Conservation (phyloP, 2,329 filamentous ascomycete genomes). For the Aspergillus sp. region DNA sequence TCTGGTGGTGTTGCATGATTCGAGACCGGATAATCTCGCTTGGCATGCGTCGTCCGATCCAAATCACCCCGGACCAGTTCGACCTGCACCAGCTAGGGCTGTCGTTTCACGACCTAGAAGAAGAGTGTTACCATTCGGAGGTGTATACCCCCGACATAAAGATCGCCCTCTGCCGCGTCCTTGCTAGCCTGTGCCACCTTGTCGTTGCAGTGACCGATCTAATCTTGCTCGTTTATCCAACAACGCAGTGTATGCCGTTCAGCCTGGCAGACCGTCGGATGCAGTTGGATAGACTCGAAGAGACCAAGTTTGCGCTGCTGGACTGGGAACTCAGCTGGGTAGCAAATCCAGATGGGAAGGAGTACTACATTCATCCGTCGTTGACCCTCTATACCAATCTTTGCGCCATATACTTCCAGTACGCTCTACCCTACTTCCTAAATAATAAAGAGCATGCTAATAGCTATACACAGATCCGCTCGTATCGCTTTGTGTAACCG, state of each 20-base stretch:
- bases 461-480: constrained; percentile 2
- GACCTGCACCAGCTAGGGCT: constrained; percentile 9
- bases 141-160: constrained; percentile 13
- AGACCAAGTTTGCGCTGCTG: constrained; percentile 9
- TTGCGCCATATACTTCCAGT: constrained; percentile 15
- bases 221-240: constrained; percentile 12
- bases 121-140: constrained; percentile 12
- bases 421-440: not conserved
- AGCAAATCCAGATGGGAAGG: constrained; percentile 11
- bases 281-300: constrained; percentile 9
- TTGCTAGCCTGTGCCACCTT: constrained; percentile 15
- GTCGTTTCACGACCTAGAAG: constrained; percentile 10
- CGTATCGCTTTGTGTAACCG: constrained; percentile 17
- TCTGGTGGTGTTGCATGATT: constrained; percentile 18
- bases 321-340: constrained; percentile 17
- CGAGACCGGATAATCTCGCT: constrained; percentile 16
- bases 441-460: not conserved
- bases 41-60: constrained; percentile 15
- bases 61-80: constrained; percentile 13
- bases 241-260: constrained; percentile 2
- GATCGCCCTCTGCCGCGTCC: constrained; percentile 7
- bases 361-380: constrained; percentile 14
- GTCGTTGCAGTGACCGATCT: constrained; percentile 11
- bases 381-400: constrained; percentile 14
- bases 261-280: not conserved